Conservation (phyloP, 2,329 filamentous ascomycete genomes). For the Apiospora kogelbergensis region DNA sequence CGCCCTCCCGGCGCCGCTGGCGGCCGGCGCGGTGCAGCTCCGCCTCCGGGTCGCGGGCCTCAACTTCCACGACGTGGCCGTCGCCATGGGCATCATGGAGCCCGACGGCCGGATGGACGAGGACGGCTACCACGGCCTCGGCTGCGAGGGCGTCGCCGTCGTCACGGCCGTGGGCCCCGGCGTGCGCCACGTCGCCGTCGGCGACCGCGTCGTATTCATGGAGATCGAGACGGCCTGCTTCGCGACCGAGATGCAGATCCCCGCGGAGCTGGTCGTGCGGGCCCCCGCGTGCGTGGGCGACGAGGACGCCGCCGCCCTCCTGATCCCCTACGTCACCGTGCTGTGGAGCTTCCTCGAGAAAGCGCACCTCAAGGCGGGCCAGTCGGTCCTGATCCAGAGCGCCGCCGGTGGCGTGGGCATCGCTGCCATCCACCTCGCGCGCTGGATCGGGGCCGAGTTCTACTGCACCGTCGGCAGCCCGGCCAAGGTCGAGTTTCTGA, state of each 20-base stretch:
- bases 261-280: conserved; percentile 10
- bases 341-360: conserved; percentile 15
- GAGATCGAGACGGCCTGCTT: conserved; percentile 1
- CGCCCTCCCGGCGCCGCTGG: background rate
- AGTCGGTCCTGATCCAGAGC: conserved; percentile 17
- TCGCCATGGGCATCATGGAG: background rate
- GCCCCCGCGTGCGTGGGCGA: conserved; percentile 11
- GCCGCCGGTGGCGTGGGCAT: conserved; percentile 17
- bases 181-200: background rate
- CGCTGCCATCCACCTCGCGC: conserved; percentile 16
- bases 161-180: conserved; percentile 5
- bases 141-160: conserved; percentile 11
- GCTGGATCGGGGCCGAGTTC: conserved; percentile 14
- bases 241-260: conserved; percentile 6
- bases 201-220: conserved; percentile 15
- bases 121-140: background rate
- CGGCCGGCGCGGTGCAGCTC: no score
- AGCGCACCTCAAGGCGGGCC: conserved; percentile 13
- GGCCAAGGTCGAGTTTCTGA: conserved; percentile 9
- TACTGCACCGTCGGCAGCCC: conserved; percentile 14
- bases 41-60: no score
- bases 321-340: conserved; percentile 14
- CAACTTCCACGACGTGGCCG: background rate
- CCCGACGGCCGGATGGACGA: background rate
- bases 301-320: conserved; percentile 3